These are phyloP conservation scores for Paracamarosporium sp. DNA, from an alignment of 2,329 filamentous ascomycete species.

Conservation along the genomic window DNA sequence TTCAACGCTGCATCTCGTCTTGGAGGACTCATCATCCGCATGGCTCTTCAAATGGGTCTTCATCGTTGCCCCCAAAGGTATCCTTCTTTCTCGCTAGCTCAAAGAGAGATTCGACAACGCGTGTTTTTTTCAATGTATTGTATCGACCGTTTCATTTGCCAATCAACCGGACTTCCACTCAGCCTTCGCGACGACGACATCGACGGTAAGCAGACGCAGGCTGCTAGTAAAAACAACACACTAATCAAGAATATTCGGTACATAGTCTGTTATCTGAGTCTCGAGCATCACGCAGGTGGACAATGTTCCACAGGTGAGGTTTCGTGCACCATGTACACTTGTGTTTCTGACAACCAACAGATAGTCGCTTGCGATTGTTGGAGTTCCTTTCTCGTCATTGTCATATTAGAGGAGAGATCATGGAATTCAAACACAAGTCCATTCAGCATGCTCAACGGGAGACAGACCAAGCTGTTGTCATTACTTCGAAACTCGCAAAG, in stretches of 20 bases:
- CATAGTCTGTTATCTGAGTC: constrained; percentile 58
- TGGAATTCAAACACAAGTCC: constrained; percentile 61
- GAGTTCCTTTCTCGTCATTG: constrained; percentile 56
- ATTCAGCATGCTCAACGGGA: constrained; percentile 55
- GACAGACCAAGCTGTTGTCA: constrained; percentile 51
- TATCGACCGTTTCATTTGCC: constrained; percentile 62
- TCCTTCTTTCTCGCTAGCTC: constrained; percentile 56
- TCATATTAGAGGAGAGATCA: constrained; percentile 57
- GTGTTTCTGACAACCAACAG: constrained; percentile 8
- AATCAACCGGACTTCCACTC: constrained; percentile 63
- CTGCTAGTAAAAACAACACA: neutral
- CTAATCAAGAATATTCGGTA: neutral
- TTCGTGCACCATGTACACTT: neutral
- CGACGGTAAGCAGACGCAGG: constrained; percentile 46
- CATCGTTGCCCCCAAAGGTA: constrained; percentile 64
- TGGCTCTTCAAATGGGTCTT: constrained; percentile 64
- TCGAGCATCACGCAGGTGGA: constrained; percentile 52
- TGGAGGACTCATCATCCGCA: constrained; percentile 62
- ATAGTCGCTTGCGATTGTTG: constrained; percentile 20
- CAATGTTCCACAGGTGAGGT: constrained; percentile 19
- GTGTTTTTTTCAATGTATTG: constrained; percentile 66
- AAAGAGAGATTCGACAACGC: constrained; percentile 58
- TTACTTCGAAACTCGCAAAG: constrained; percentile 57
- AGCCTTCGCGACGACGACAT: constrained; percentile 64
- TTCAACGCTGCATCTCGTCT: constrained; percentile 64